These are phyloP conservation scores for Trichoderma sp. DNA, from an alignment of 2,329 filamentous ascomycete species.

Conservation along the genomic window DNA sequence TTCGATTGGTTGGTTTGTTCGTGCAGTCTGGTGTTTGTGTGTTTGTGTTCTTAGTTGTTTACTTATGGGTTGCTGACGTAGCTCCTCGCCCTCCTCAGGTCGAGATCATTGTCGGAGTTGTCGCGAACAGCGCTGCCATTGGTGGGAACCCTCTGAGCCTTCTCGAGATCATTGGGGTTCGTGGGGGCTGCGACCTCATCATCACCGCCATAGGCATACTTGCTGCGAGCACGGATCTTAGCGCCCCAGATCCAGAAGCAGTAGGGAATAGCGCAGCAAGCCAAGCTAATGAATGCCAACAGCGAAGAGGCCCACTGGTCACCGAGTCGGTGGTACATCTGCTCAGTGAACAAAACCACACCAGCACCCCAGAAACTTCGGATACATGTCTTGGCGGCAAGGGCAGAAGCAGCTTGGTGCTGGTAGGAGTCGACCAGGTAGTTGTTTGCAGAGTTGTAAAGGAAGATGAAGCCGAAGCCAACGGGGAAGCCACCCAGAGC, in stretches of 20 bases:
- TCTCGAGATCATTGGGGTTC: slow-evolving; percentile 38
- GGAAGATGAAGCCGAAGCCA: slow-evolving; percentile 79
- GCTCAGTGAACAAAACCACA: slow-evolving; percentile 74
- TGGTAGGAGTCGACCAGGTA: slow-evolving; percentile 65
- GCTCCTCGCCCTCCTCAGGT: slow-evolving; percentile 43
- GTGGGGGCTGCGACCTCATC: slow-evolving; percentile 29
- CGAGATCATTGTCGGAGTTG: slow-evolving; percentile 35
- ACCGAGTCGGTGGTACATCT: slow-evolving; percentile 73
- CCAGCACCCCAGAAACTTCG: slow-evolving; percentile 77
- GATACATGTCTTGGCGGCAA: slow-evolving; percentile 79
- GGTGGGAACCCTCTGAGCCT: slow-evolving; percentile 29
- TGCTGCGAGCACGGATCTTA: slow-evolving; percentile 63
- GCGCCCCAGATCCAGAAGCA: slow-evolving; percentile 78
- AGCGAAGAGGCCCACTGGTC: slow-evolving; percentile 74
- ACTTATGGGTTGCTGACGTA: slow-evolving; percentile 47
- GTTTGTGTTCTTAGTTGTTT: background rate
- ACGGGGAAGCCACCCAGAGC: slow-evolving; percentile 68
- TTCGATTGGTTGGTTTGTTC: background rate
- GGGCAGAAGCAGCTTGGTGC: slow-evolving; percentile 73
- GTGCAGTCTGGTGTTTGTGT: background rate
- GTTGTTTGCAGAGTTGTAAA: slow-evolving; percentile 77
- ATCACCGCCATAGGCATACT: slow-evolving; percentile 69
- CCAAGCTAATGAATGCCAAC: slow-evolving; percentile 69
- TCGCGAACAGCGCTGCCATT: slow-evolving; percentile 30
- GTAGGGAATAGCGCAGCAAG: slow-evolving; percentile 79